Percentiles rank a stretch among this genome's conserved stretches.
Conservation (phyloP, 768 basidiomycete genomes). For the Gyrodon lividus region DNA sequence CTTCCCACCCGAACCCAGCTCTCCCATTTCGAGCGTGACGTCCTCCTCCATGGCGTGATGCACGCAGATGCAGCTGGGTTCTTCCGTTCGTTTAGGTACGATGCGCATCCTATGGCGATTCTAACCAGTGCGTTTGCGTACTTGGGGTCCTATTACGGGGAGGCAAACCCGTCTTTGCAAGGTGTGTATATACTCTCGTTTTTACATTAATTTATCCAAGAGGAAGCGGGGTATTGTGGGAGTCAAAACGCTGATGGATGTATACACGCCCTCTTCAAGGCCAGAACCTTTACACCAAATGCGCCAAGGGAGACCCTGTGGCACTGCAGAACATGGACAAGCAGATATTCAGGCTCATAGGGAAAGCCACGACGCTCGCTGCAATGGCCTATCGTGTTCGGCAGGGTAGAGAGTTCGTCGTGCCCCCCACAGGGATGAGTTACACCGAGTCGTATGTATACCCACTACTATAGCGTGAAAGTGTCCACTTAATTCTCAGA, state of each 20-base stretch:
- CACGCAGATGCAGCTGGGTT: slow-evolving; percentile 70
- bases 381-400: slow-evolving; percentile 96
- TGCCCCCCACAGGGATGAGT: slow-evolving; percentile 76
- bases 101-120: slow-evolving; percentile 92
- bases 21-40: slow-evolving; percentile 65
- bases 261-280: slow-evolving; percentile 39
- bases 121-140: slow-evolving; percentile 86
- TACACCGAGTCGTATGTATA: slow-evolving; percentile 72
- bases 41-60: slow-evolving; percentile 70
- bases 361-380: slow-evolving; percentile 86
- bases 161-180: slow-evolving; percentile 86
- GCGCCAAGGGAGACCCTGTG: slow-evolving; percentile 58
- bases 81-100: slow-evolving; percentile 78
- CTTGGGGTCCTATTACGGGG: slow-evolving; percentile 82
- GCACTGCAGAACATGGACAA: slow-evolving; percentile 86
- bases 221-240: background rate
- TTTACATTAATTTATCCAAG: background rate
- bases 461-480: background rate
- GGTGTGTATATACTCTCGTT: slow-evolving; percentile 41
- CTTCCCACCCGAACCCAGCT: slow-evolving; percentile 66
- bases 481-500: background rate
- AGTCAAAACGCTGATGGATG: slow-evolving; percentile 2
- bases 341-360: slow-evolving; percentile 86
- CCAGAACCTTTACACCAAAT: slow-evolving; percentile 74
- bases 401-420: slow-evolving; percentile 86